These are phyloP conservation scores for Earliella scabrosa DNA, from an alignment of 1,284 basidiomycete species.

Conservation along the genomic window DNA sequence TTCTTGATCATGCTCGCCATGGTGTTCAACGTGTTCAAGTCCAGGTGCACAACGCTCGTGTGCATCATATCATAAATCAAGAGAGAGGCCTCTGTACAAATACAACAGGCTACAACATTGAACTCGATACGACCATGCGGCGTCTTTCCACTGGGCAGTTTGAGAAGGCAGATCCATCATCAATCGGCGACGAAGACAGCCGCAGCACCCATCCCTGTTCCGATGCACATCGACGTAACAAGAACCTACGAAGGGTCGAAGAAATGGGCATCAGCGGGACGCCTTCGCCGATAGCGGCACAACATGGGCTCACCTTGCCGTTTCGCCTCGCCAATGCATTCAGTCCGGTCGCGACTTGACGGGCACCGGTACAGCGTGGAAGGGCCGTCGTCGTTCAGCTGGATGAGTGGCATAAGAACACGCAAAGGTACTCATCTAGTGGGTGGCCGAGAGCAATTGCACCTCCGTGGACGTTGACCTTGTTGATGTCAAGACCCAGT, in stretches of 20 bases:
- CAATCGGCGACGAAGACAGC: conserved; percentile 38
- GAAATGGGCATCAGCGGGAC: not conserved
- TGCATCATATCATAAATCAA: too few species aligned
- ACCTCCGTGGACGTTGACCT: conserved; percentile 91
- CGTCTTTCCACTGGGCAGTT: too few species aligned
- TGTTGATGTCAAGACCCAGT: conserved; percentile 69
- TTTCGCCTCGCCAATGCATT: conserved; percentile 80
- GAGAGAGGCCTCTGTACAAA: too few species aligned
- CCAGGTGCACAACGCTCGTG: too few species aligned
- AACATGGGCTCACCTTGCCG: conserved; percentile 61
- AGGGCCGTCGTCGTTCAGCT: conserved; percentile 34
- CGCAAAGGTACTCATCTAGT: conserved; percentile 67
- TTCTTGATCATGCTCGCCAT: not conserved
- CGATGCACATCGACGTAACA: conserved; percentile 87
- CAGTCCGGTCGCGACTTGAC: conserved; percentile 88
- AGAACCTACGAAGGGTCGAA: conserved; percentile 51
- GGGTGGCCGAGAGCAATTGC: conserved; percentile 90
- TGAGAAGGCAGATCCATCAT: conserved; percentile 3
- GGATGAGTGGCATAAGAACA: not conserved
- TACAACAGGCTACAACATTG: too few species aligned
- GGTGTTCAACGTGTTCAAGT: not conserved
- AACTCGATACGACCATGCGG: too few species aligned
- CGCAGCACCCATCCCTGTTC: conserved; percentile 88
- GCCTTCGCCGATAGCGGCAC: conserved; percentile 2
- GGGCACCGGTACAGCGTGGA: conserved; percentile 82